Evolutionary conservation across 306 rosid species (phyloP).

Genomic region (Coriaria nepalensis): DNA sequence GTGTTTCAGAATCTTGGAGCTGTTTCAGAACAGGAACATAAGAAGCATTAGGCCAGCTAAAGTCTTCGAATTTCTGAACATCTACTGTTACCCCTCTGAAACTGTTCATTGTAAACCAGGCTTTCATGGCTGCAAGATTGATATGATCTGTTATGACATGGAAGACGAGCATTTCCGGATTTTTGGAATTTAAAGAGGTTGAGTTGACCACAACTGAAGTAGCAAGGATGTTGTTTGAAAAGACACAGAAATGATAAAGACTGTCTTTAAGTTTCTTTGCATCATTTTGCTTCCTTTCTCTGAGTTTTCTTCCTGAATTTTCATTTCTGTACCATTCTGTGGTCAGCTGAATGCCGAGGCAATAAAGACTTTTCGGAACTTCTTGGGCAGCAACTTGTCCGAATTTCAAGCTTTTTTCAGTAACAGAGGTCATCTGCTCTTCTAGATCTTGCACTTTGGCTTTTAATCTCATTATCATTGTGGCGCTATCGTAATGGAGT

Average conservation of each 20-base stretch:
- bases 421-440: slow-evolving; percentile 65
- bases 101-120: slow-evolving; percentile 64
- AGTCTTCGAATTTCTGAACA: slow-evolving; percentile 76
- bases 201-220: slow-evolving; percentile 87
- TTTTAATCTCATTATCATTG: slow-evolving; percentile 82
- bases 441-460: slow-evolving; percentile 73
- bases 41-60: slow-evolving; percentile 72
- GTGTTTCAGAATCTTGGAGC: slow-evolving; percentile 82
- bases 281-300: slow-evolving; percentile 40
- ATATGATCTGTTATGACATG: slow-evolving; percentile 83
- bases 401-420: slow-evolving; percentile 71
- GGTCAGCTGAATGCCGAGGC: slow-evolving; percentile 77
- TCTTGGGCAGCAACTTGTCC: slow-evolving; percentile 95
- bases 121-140: slow-evolving; percentile 73
- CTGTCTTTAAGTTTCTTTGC: slow-evolving; percentile 48
- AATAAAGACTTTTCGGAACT: slow-evolving; percentile 71
- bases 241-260: slow-evolving; percentile 65
- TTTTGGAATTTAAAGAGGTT: slow-evolving; percentile 51
- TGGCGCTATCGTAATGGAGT: slow-evolving; percentile 81
- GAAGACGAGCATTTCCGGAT: slow-evolving; percentile 57
- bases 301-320: slow-evolving; percentile 38
- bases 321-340: slow-evolving; percentile 58
- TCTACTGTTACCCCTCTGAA: slow-evolving; percentile 58
- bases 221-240: slow-evolving; percentile 79
- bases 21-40: slow-evolving; percentile 92